These are phyloP conservation scores for Glaciozyma antarctica DNA, from an alignment of 768 basidiomycete species.

Conservation along the genomic window DNA sequence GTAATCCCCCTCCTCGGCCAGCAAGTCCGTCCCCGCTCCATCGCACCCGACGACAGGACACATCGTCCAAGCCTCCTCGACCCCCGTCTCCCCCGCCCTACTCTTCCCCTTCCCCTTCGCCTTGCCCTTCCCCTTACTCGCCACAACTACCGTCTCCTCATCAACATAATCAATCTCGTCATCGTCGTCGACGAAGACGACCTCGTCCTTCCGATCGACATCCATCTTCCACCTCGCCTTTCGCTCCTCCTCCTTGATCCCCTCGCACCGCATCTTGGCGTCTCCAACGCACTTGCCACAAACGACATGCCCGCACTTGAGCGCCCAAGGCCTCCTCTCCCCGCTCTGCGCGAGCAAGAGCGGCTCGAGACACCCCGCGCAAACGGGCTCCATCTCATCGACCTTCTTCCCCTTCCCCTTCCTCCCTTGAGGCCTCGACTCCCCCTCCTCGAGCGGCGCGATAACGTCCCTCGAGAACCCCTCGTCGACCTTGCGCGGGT, in stretches of 20 bases:
- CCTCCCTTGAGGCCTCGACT: not conserved
- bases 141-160: not conserved
- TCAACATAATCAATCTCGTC: not conserved
- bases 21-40: conserved; percentile 7
- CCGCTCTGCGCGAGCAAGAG: conserved; percentile 9
- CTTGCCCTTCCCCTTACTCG: not conserved
- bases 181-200: not conserved
- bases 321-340: conserved; percentile 5
- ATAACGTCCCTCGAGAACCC: conserved; percentile 24
- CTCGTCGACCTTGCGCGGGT: conserved; percentile 5
- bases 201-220: not conserved
- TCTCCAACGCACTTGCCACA: conserved; percentile 18
- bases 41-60: conserved; percentile 20
- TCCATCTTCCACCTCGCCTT: not conserved
- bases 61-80: conserved; percentile 22
- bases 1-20: conserved; percentile 6
- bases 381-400: conserved; percentile 9
- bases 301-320: conserved; percentile 23
- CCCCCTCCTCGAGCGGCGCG: conserved; percentile 12
- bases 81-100: conserved; percentile 17
- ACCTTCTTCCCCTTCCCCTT: conserved; percentile 5
- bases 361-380: conserved; percentile 18
- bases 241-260: conserved; percentile 1
- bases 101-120: conserved; percentile 15
- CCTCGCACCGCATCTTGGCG: conserved; percentile 6